A percentile compares a stretch with the other conserved stretches of the same genome.
Conservation (phyloP, 208 protist species). For the Leishmania braziliensis region DNA sequence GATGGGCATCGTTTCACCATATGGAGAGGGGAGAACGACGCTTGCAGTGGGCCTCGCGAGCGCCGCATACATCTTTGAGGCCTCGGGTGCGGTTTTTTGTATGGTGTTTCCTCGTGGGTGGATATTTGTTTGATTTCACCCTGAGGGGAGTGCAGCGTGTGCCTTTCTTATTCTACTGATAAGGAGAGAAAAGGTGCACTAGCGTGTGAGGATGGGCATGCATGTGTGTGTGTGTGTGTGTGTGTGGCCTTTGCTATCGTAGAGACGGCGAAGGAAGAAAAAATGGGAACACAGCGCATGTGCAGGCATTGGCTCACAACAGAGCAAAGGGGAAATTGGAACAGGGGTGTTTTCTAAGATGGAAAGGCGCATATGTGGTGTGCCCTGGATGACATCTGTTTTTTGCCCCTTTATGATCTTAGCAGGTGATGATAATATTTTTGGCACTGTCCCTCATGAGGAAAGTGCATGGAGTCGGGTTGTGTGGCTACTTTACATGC, state of each 20-base stretch:
- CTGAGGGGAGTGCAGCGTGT: background rate
- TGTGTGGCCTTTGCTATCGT: background rate
- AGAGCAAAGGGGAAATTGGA: background rate
- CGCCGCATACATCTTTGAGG: background rate
- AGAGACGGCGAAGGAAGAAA: background rate
- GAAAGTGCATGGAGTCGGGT: background rate
- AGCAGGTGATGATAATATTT: background rate
- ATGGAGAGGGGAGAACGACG: background rate
- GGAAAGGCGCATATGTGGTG: background rate
- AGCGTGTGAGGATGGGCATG: background rate
- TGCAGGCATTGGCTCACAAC: background rate
- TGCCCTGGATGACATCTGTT: background rate
- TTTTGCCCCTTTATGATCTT: background rate
- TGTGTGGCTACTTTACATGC: background rate
- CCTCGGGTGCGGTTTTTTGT: background rate
- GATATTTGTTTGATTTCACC: background rate
- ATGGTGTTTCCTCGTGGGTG: background rate
- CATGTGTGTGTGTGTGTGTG: no score
- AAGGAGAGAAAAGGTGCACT: background rate
- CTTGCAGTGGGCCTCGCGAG: background rate
- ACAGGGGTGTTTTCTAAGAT: background rate
- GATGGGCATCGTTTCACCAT: background rate
- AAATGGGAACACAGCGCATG: background rate
- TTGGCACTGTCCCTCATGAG: background rate
- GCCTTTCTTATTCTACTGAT: background rate